Evolutionary conservation across 1,284 basidiomycete species (phyloP), one percentile per base, ranked within the genome.

Genomic region (Golubevia pallescens): DNA sequence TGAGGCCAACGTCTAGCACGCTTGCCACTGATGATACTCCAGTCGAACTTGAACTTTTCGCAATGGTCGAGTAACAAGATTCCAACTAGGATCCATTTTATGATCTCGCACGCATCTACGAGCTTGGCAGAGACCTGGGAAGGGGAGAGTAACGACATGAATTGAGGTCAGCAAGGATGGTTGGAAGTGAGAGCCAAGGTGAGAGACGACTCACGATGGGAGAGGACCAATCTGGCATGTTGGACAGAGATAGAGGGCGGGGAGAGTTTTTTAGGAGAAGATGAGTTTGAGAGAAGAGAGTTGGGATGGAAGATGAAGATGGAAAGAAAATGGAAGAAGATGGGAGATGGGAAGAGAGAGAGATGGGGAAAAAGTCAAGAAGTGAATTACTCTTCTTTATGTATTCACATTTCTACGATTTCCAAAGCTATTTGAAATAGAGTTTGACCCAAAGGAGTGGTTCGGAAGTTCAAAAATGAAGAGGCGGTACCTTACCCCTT

Each of bases 91-190:
- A 48, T 48, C 42, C 42, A 48, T 48, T 48, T 48, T 2, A 48
- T 16, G 42, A 48, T 48, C 16, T 48, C 42, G 16, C 42, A 48
- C 16, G 13, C 42, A 48, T 48, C 42, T 16, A 48, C 8, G 16
- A 48, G 42, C 16, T 48, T 48, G 16, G 42, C 42, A 48, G 13
- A 13, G 42, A 13, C 42, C 42, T 48, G 8, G 16, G 42, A 13
- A 48, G 42, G 16, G 42, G 16, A 48, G 42, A 13, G 42, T 13
- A 16, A 13, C 16, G 42, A 10, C 10, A 13, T 60, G 34, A 32
- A 42, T 5, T 19, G 32, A 24, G 7, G 57, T 72, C 60, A 78
- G 67, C 64, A 16, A 73, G 62, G 58, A 54, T 71, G 24, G 54
- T 80, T 48, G 8, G 42, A 48, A 48, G 42, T 10, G 13, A 48